Percentiles rank a stretch among this genome's conserved stretches.
Conservation (phyloP, 768 basidiomycete species). For the Scleroderma bovista region DNA sequence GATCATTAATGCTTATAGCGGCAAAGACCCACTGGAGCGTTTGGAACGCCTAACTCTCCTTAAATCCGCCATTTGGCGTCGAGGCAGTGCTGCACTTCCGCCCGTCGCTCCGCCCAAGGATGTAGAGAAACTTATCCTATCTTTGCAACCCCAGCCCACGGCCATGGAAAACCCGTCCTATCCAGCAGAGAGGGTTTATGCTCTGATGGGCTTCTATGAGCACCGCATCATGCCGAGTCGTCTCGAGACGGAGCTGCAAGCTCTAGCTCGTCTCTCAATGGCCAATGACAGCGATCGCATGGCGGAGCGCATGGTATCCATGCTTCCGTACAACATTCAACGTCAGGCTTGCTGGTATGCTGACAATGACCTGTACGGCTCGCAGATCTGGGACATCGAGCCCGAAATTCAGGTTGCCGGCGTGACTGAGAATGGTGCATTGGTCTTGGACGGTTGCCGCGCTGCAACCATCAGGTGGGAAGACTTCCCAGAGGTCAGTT, state of each 20-base stretch:
- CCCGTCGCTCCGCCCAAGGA: not conserved
- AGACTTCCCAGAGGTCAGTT: constrained; percentile 9
- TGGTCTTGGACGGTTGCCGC: constrained; percentile 5
- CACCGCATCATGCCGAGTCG: constrained; percentile 13
- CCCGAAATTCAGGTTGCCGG: constrained; percentile 5
- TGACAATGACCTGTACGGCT: constrained; percentile 10
- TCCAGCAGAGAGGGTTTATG: constrained; percentile 15
- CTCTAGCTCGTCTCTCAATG: constrained; percentile 16
- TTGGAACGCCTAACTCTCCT: constrained; percentile 12
- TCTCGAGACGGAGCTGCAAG: constrained; percentile 10
- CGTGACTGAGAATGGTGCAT: constrained; percentile 2
- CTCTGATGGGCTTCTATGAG: constrained; percentile 20
- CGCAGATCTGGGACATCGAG: constrained; percentile 13
- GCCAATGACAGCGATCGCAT: constrained; percentile 19
- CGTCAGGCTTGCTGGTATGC: constrained; percentile 12
- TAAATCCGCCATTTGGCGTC: constrained; percentile 16
- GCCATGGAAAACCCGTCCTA: constrained; percentile 3
- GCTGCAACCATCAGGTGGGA: constrained; percentile 5
- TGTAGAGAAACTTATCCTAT: not conserved
- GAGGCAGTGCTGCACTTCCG: constrained; percentile 10
- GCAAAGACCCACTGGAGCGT: constrained; percentile 10
- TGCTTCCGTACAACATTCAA: constrained; percentile 6
- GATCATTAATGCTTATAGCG: constrained; percentile 7
- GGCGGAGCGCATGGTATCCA: constrained; percentile 17
- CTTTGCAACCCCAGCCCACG: not conserved